These are phyloP conservation scores for Babesia ovata DNA, from an alignment of 169 alveolate species.

Conservation along the genomic window DNA sequence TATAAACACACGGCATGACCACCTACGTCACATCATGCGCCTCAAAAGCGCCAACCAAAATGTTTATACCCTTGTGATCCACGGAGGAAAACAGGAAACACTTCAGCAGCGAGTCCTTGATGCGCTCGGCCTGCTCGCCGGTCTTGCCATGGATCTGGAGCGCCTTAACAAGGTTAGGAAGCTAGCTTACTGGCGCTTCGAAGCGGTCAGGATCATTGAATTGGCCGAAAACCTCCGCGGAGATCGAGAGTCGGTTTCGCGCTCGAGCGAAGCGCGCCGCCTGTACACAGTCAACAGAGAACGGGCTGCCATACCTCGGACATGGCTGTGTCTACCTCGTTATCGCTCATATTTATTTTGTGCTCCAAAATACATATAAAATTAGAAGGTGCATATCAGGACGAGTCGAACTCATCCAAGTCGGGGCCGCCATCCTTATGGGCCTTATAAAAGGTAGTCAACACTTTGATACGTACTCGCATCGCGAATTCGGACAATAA, in stretches of 20 bases:
- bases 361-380: conserved; percentile 2
- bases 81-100: conserved; percentile 69
- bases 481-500: conserved; percentile 21
- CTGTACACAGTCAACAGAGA: conserved; percentile 6
- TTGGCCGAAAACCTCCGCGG: conserved; percentile 68
- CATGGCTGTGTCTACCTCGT: conserved; percentile 7
- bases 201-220: conserved; percentile 26
- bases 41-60: conserved; percentile 59
- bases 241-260: conserved; percentile 58
- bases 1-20: neutral
- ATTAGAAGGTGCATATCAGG: conserved; percentile 5
- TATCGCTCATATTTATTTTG: neutral
- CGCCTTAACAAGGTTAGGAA: neutral
- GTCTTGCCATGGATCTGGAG: conserved; percentile 56
- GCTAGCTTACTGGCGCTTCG: conserved; percentile 55
- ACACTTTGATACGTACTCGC: conserved; percentile 39
- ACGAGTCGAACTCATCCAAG: conserved; percentile 33
- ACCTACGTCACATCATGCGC: conserved; percentile 39
- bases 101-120: conserved; percentile 35
- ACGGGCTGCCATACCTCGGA: conserved; percentile 32
- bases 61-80: conserved; percentile 30
- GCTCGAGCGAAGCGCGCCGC: conserved; percentile 57
- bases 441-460: conserved; percentile 35
- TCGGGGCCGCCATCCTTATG: conserved; percentile 47
- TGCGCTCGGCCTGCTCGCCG: conserved; percentile 55